phyloP scores from a whole-genome alignment of 192 early-diverging fungal species.

The Fimicolochytrium jonesii region DNA sequence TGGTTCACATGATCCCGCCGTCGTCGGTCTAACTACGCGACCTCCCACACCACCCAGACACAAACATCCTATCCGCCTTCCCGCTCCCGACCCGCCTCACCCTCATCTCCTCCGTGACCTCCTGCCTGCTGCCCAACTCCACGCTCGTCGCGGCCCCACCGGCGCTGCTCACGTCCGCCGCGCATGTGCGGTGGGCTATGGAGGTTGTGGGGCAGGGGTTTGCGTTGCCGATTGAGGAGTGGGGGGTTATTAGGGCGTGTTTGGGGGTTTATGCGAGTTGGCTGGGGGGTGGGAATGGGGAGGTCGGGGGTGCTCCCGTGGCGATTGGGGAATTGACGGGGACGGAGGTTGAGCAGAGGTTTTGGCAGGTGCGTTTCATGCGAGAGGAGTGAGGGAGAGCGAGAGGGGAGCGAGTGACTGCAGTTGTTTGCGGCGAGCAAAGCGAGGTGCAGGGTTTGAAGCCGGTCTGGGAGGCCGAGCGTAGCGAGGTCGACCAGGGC shows the following conservation, averaged over 20 bases:
- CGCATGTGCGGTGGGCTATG: conserved; percentile 82
- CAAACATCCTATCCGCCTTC: conserved; percentile 63
- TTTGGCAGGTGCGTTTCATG: conserved; percentile 69
- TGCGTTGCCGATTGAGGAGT: conserved; percentile 70
- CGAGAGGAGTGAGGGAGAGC: too few relatives aligned
- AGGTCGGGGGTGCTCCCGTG: too few relatives aligned
- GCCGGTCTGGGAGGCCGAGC: too few relatives aligned
- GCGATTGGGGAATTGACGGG: conserved; percentile 47
- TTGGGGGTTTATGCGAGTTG: conserved; percentile 71
- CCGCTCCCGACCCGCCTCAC: conserved; percentile 60
- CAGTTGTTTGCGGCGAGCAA: too few relatives aligned
- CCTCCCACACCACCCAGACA: conserved; percentile 48
- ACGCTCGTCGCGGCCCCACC: conserved; percentile 27
- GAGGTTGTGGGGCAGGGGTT: conserved; percentile 83
- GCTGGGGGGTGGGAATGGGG: conserved; percentile 65
- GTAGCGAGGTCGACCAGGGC: too few relatives aligned
- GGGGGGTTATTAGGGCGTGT: conserved; percentile 59
- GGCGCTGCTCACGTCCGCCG: conserved; percentile 64
- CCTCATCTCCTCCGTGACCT: conserved; percentile 67
- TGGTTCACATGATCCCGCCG: too few relatives aligned
- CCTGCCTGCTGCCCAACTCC: conserved; percentile 42
- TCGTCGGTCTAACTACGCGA: too few relatives aligned
- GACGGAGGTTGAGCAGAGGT: conserved; percentile 57
- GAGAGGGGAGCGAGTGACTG: too few relatives aligned
- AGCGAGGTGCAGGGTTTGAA: too few relatives aligned